Percentiles rank a stretch among this genome's conserved stretches.
Evolutionary conservation across 148 eudicot genomes (phyloP).

Genomic region (Rhododendron mucronatum): DNA sequence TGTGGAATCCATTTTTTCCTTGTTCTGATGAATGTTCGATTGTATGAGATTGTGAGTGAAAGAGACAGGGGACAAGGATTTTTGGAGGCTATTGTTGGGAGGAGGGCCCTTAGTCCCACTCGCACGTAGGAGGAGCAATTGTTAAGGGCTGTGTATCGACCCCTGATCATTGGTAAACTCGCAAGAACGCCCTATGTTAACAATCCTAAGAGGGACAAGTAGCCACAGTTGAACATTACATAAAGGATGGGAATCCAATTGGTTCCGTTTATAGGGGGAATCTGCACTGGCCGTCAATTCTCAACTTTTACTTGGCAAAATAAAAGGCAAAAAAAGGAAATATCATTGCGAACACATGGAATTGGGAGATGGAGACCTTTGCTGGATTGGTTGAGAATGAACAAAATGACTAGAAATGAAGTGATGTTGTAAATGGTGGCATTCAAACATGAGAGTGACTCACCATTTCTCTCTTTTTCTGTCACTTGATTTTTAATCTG

Average conservation of each 20-base stretch:
- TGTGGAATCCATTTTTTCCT: neutral
- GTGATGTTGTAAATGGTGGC: neutral
- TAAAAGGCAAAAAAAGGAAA: no score
- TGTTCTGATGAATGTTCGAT: neutral
- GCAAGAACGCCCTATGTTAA: neutral
- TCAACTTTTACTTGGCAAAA: neutral
- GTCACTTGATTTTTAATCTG: neutral
- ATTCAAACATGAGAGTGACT: conserved; percentile 1
- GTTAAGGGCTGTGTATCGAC: no score
- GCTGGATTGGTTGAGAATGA: neutral
- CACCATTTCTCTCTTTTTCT: neutral
- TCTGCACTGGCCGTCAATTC: neutral
- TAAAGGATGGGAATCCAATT: no score
- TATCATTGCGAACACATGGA: neutral
- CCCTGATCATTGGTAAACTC: neutral
- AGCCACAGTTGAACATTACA: no score
- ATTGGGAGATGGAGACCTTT: neutral
- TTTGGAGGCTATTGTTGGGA: neutral
- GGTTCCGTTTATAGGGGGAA: no score
- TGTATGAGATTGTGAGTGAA: neutral
- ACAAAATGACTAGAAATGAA: neutral
- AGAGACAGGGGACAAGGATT: neutral
- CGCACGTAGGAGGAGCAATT: no score
- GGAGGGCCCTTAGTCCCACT: no score
- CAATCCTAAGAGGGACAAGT: neutral